Evolutionary conservation across 2,329 filamentous ascomycete genomes (phyloP), one percentile per base, ranked within the genome.

Genomic region (Neurospora sp.): DNA sequence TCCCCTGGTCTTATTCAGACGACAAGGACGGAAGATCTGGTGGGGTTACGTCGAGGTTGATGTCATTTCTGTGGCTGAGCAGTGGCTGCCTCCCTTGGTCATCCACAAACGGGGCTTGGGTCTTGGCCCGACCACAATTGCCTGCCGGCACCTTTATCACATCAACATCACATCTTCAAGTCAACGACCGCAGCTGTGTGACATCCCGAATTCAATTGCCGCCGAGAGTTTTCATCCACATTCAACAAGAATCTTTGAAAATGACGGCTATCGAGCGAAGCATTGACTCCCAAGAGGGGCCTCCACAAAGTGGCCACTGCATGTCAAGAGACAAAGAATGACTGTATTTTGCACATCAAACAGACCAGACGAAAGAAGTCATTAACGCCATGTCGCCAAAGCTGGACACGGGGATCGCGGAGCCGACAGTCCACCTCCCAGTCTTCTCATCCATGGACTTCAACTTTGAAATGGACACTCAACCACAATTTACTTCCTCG

Each of bases 1-100:
- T 36, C 11, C 8, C 8, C 17, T 1, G 8, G 17, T 41, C 40
- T 41, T 41, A n/a, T n/a, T n/a, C n/a, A n/a, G n/a, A n/a, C n/a
- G n/a, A n/a, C n/a, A n/a, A 41, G 28, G 28, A 33, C 6, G 17
- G 40, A 17, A 43, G 40, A 33, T 17, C 23, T 28, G 39, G 66
- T 12, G 57, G 38, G 43, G 40, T 70, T 65, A 39, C 66, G 67
- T 67, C 10, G 46, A 40, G 17, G 65, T 67, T 73, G 72, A 73
- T 72, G 72, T 73, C 72, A 73, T 71, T 46, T 39, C 19, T 69
- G 72, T 70, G 72, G 72, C 72, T 72, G 69, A 72, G 71, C 57
- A 57, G 46, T 57, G 46, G 46, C 46, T 57, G 46, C 46, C 46
- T 57, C 46, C 46, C 46, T 57, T 57, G 12, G 23, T 17, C 46